A percentile compares a stretch with the other conserved stretches of the same genome.
Conservation (phyloP, 2,329 filamentous ascomycete species). For the Colletotrichum sp. region DNA sequence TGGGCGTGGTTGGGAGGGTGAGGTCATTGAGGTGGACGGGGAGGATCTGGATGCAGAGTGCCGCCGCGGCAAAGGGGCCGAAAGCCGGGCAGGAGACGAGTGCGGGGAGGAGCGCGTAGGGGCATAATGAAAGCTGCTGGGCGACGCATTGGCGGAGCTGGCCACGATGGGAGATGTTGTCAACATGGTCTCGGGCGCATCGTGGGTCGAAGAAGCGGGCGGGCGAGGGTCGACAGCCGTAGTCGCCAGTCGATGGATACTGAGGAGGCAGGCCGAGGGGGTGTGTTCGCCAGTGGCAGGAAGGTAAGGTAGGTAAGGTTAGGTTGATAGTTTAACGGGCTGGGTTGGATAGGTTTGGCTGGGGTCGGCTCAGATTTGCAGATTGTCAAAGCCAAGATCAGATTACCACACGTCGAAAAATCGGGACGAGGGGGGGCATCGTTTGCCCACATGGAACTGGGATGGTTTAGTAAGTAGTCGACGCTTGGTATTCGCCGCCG, state of each 20-base stretch:
- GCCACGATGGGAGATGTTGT: slow-evolving; percentile 60
- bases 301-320: not conserved
- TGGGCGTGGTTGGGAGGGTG: slow-evolving; percentile 29
- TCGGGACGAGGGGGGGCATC: not conserved
- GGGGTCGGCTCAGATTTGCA: slow-evolving; percentile 9
- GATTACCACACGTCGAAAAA: not conserved
- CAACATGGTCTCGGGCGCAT: slow-evolving; percentile 63
- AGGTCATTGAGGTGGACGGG: slow-evolving; percentile 35
- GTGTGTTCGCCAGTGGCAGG: not conserved
- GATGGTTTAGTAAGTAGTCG: not conserved
- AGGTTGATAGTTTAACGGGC: not conserved
- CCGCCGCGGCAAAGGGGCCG: slow-evolving; percentile 44
- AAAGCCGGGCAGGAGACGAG: slow-evolving; percentile 45
- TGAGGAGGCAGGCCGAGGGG: not conserved
- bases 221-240: not conserved
- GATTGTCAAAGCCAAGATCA: slow-evolving; percentile 11
- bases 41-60: slow-evolving; percentile 37
- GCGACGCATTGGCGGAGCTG: slow-evolving; percentile 58
- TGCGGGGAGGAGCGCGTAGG: slow-evolving; percentile 47
- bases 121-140: slow-evolving; percentile 54
- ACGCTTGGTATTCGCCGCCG: not conserved
- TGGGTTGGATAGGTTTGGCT: not conserved
- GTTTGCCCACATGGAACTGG: slow-evolving; percentile 1
- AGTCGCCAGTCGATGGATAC: not conserved
- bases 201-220: slow-evolving; percentile 29